Evolutionary conservation across 352 stramenopile species (phyloP).

Genomic region (Sclerospora graminicola): DNA sequence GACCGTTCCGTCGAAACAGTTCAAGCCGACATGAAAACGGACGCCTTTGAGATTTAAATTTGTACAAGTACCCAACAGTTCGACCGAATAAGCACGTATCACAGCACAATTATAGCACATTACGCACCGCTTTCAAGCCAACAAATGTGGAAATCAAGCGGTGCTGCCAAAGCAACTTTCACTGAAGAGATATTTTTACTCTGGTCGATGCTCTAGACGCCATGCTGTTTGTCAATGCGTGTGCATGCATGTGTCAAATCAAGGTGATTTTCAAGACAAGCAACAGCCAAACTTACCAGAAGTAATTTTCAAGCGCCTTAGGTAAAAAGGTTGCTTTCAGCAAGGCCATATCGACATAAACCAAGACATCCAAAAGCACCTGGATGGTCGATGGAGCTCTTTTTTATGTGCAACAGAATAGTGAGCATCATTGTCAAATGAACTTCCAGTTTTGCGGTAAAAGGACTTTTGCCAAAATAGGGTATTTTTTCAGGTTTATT

Average conservation of each 20-base stretch:
- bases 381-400: constrained; percentile 63
- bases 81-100: neutral
- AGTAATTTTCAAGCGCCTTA: constrained; percentile 55
- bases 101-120: too few species aligned
- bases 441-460: too few species aligned
- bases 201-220: constrained; percentile 46
- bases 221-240: constrained; percentile 49
- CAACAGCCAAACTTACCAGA: constrained; percentile 25
- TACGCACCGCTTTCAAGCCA: constrained; percentile 43
- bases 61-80: constrained; percentile 5
- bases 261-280: neutral
- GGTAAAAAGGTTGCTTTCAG: constrained; percentile 51
- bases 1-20: constrained; percentile 48
- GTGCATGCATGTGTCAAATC: constrained; percentile 6
- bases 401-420: too few species aligned
- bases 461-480: too few species aligned
- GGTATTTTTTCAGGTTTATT: too few species aligned
- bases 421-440: too few species aligned
- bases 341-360: constrained; percentile 44
- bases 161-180: constrained; percentile 59
- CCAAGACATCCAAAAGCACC: constrained; percentile 57
- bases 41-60: constrained; percentile 14
- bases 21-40: constrained; percentile 44
- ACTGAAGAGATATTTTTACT: constrained; percentile 45
- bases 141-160: constrained; percentile 53